Percentiles rank a stretch among this genome's conserved stretches.
Conservation (phyloP, 73 alveolate species). For the Paramecium octaurelia region DNA sequence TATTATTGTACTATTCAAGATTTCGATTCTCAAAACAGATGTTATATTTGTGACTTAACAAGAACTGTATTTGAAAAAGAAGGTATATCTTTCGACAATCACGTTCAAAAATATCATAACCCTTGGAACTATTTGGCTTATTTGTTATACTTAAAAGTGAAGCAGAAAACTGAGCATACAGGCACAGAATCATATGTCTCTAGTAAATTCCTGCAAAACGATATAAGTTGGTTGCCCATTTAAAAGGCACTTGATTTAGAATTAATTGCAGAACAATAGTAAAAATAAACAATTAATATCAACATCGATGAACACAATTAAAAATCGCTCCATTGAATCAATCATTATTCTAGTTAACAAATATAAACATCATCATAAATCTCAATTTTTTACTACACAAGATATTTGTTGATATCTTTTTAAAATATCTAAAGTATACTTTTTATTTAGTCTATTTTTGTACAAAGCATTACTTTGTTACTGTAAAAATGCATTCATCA, state of each 20-base stretch:
- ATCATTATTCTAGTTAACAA: background rate
- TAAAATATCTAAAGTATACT: no score
- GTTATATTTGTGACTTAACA: constrained; percentile 46
- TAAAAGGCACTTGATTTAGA: constrained; percentile 67
- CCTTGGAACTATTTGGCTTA: constrained; percentile 85
- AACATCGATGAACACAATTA: background rate
- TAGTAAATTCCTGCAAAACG: constrained; percentile 78
- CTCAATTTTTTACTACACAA: background rate
- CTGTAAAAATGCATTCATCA: background rate
- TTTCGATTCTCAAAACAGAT: constrained; percentile 45
- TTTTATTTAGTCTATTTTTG: no score
- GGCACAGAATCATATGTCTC: constrained; percentile 93
- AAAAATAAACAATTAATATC: background rate
- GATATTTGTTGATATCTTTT: background rate
- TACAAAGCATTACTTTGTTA: background rate
- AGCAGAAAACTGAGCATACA: constrained; percentile 84
- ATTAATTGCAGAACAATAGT: background rate
- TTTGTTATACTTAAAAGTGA: constrained; percentile 79
- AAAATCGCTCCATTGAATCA: background rate
- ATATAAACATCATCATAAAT: background rate
- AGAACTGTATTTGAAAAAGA: constrained; percentile 69
- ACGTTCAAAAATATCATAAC: constrained; percentile 77
- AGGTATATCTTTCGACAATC: constrained; percentile 77
- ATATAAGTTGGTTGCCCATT: constrained; percentile 89
- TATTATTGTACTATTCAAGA: background rate